phyloP scores from a whole-genome alignment of 768 basidiomycete species.

The Pholiota conissans region DNA sequence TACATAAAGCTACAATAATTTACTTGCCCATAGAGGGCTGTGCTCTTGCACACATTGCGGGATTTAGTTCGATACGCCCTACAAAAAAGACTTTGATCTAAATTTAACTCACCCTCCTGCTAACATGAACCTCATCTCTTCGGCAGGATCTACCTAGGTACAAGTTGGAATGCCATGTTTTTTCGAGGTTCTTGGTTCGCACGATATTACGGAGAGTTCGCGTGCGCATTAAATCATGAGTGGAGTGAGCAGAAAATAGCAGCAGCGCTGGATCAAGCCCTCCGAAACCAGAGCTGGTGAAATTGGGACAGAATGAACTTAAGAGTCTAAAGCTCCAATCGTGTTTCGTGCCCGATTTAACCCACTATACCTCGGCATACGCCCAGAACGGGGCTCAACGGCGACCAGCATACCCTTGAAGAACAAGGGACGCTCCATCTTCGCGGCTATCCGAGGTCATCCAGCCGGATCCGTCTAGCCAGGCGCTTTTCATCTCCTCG shows the following conservation, averaged over 20 bases:
- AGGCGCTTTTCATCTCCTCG: conserved; percentile 1
- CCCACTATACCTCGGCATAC: not conserved
- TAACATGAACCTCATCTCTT: too few species aligned
- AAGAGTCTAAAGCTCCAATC: not conserved
- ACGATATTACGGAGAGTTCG: too few species aligned
- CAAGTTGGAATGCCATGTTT: too few species aligned
- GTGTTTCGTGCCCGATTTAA: not conserved
- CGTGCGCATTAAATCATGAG: too few species aligned
- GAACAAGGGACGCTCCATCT: not conserved
- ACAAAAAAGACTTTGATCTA: not conserved
- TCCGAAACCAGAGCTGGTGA: too few species aligned
- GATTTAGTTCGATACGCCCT: not conserved
- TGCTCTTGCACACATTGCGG: not conserved
- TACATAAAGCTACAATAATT: not conserved
- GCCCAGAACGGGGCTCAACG: not conserved
- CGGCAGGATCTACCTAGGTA: too few species aligned
- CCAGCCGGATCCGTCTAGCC: not conserved
- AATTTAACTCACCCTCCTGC: not conserved
- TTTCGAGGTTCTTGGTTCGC: too few species aligned
- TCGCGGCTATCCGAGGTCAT: conserved; percentile 5
- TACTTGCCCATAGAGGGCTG: too few species aligned
- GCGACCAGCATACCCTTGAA: not conserved
- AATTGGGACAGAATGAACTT: not conserved
- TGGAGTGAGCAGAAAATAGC: not conserved
- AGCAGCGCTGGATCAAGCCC: not conserved